These are phyloP conservation scores for Panus rudis DNA, from an alignment of 768 basidiomycete species.

Conservation along the genomic window DNA sequence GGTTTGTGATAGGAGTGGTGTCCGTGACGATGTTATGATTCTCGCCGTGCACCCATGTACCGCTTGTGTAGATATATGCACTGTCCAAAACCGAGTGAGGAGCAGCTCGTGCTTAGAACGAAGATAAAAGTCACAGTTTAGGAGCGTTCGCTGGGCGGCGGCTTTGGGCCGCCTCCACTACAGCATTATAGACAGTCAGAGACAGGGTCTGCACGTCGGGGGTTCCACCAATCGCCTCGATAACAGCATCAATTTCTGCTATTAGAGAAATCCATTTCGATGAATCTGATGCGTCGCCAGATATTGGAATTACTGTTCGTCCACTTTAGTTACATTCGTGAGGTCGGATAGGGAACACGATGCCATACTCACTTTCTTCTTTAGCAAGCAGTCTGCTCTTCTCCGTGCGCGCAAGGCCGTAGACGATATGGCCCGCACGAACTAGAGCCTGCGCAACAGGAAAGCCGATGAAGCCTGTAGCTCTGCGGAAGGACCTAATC, in stretches of 20 bases:
- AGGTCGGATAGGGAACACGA: background rate
- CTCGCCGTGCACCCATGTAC: slow-evolving; percentile 39
- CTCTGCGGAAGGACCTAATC: slow-evolving; percentile 19
- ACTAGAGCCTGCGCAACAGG: slow-evolving; percentile 38
- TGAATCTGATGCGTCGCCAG: slow-evolving; percentile 19
- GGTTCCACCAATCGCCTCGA: slow-evolving; percentile 24
- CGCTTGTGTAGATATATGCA: slow-evolving; percentile 39
- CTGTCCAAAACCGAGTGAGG: background rate
- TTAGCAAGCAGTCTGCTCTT: slow-evolving; percentile 29
- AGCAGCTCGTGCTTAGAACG: background rate
- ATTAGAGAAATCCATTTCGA: slow-evolving; percentile 23
- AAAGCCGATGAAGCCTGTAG: slow-evolving; percentile 38
- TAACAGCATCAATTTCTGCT: slow-evolving; percentile 27
- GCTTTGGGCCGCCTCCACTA: slow-evolving; percentile 18
- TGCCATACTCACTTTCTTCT: slow-evolving; percentile 31
- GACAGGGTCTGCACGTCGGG: slow-evolving; percentile 13
- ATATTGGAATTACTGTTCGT: slow-evolving; percentile 31
- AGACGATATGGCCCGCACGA: slow-evolving; percentile 40
- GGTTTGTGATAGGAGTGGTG: slow-evolving; percentile 24
- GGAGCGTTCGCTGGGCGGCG: slow-evolving; percentile 25
- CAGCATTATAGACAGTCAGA: slow-evolving; percentile 19
- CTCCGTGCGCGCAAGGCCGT: slow-evolving; percentile 35
- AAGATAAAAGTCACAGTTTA: slow-evolving; percentile 20
- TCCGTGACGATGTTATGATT: slow-evolving; percentile 26
- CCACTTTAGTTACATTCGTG: background rate